Evolutionary conservation across 768 basidiomycete species (phyloP), one percentile per base, ranked within the genome.

Genomic region (Collybia mongolica): DNA sequence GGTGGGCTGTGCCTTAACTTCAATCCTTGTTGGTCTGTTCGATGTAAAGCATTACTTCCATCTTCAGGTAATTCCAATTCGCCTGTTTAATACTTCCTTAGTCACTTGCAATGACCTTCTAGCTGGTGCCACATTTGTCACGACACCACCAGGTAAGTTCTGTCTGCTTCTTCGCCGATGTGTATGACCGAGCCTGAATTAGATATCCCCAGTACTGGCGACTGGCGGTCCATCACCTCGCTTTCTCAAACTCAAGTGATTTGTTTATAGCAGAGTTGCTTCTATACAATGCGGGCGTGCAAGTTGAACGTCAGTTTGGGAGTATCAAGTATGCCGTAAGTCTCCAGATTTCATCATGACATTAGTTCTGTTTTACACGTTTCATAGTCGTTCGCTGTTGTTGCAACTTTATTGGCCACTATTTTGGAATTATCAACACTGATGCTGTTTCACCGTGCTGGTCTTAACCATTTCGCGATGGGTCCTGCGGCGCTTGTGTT

Each of bases 91-190:
- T 28, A 43, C 41, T 48, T 49, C 26, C 32, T 32, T 12, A 32
- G 53, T 42, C 51, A 53, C 43, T 61, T 24, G 54, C 29, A 29
- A 54, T 39, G 37, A 2, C 9, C 12, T 26, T 20, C 42, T 54
- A 93, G 85, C 79, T 95, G 36, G 80, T 90, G 17, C 94, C 93
- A 2, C 93, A 97, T 64, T 77, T 97, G 42, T 92, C 90, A n/a
- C 82, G 81, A 46, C 81, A 95, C 65, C 88, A 91, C 60, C 93
- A 96, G 76, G 93, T 91, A 71, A 44, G 66, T 55, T 37, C 29
- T 49, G 40, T 19, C 32, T 52, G 46, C 51, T 46, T 17, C 43
- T 43, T 23, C 45, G 44, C 44, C 46, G 15, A 24, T 32, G 52
- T 50, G 48, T 54, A 48, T 54, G 49, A 57, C 57, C 63, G 49